phyloP scores from a whole-genome alignment of 148 eudicot species.

The Cornus suecica region DNA sequence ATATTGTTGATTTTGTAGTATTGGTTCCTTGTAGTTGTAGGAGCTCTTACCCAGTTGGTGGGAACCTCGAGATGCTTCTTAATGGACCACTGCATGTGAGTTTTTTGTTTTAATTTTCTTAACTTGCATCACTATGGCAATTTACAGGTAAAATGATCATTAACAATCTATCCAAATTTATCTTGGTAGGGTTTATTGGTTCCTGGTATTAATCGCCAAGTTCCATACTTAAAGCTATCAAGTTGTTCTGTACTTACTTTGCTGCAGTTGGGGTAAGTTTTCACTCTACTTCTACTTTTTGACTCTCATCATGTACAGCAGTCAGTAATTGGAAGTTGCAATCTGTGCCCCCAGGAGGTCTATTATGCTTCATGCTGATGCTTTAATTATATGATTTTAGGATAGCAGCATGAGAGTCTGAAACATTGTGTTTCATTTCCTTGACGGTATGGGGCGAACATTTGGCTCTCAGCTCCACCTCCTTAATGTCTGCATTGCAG shows the following conservation, averaged over 20 bases:
- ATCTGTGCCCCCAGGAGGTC: not conserved
- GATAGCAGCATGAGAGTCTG: not conserved
- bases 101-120: not conserved
- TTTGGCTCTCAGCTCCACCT: not conserved
- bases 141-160: constrained; percentile 24
- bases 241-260: not conserved
- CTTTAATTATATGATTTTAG: not conserved
- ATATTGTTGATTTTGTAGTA: not conserved
- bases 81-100: not conserved
- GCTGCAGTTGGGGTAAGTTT: not conserved
- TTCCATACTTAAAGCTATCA: constrained; percentile 31
- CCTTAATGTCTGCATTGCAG: not conserved
- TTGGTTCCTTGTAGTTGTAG: not conserved
- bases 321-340: not conserved
- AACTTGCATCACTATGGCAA: not conserved
- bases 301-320: not conserved
- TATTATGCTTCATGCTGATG: not conserved
- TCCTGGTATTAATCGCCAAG: constrained; percentile 6
- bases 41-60: not conserved
- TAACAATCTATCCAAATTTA: not conserved
- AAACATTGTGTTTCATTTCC: not conserved
- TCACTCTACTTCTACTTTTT: not conserved
- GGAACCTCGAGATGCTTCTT: not conserved
- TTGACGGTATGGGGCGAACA: not conserved
- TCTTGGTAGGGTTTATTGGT: not conserved